Evolutionary conservation across 1,284 basidiomycete genomes (phyloP).

Genomic region (Leccinum subfulvum): DNA sequence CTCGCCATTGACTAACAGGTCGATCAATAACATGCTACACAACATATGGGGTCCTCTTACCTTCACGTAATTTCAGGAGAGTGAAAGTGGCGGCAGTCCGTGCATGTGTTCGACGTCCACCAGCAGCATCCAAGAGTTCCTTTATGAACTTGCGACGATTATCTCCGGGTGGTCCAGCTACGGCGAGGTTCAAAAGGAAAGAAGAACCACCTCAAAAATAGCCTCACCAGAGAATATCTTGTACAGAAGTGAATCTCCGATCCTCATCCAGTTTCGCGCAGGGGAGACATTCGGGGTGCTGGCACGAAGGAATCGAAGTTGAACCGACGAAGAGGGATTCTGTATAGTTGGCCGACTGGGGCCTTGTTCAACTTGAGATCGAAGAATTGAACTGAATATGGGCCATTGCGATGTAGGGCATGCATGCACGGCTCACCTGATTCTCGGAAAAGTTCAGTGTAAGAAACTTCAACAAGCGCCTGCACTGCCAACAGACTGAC

Average conservation of each 20-base stretch:
- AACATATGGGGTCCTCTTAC: not conserved
- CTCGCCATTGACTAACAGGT: constrained; percentile 3
- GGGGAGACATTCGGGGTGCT: constrained; percentile 14
- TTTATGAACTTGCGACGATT: constrained; percentile 13
- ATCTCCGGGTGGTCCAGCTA: constrained; percentile 13
- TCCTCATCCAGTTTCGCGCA: constrained; percentile 17
- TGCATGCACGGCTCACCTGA: constrained; percentile 8
- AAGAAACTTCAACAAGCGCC: constrained; percentile 15
- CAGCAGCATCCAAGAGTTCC: constrained; percentile 10
- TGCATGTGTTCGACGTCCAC: constrained; percentile 9
- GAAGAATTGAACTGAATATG: not conserved
- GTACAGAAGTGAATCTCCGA: constrained; percentile 16
- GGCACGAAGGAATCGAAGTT: constrained; percentile 10
- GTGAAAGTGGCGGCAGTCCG: constrained; percentile 17
- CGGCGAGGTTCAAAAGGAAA: not conserved
- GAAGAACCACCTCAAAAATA: not conserved
- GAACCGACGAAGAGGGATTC: not conserved
- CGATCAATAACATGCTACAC: not conserved
- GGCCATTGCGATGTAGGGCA: not conserved
- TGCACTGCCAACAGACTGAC: constrained; percentile 15
- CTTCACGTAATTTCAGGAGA: constrained; percentile 9
- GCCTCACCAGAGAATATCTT: constrained; percentile 13
- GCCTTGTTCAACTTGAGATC: not conserved
- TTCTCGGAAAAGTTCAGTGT: constrained; percentile 10
- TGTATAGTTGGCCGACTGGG: not conserved